These are phyloP conservation scores for Leccinum pallidistipes DNA, from an alignment of 1,284 basidiomycete genomes.

Conservation along the genomic window DNA sequence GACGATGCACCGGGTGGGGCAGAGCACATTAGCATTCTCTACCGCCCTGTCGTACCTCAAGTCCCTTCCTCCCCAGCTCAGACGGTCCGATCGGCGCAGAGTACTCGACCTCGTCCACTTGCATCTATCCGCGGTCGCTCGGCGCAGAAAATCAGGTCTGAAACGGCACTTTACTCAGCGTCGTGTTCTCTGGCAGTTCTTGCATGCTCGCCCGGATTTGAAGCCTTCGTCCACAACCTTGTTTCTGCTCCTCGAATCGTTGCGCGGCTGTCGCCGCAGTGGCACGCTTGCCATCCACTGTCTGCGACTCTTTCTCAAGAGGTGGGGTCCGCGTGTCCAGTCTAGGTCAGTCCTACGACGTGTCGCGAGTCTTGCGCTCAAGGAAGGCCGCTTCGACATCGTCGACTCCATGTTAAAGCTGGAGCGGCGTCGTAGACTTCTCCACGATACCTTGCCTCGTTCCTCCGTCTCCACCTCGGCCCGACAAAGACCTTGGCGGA, in stretches of 20 bases:
- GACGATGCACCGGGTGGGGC: conserved; percentile 38
- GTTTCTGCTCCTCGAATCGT: conserved; percentile 53
- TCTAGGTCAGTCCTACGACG: conserved; percentile 60
- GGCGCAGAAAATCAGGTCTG: conserved; percentile 38
- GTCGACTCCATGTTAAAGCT: conserved; percentile 38
- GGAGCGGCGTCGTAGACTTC: conserved; percentile 18
- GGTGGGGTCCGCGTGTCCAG: conserved; percentile 55
- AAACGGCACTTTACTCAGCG: conserved; percentile 35
- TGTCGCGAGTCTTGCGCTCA: conserved; percentile 54
- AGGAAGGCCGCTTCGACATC: conserved; percentile 58
- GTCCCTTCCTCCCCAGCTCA: conserved; percentile 41
- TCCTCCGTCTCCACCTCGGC: conserved; percentile 1
- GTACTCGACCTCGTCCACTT: conserved; percentile 49
- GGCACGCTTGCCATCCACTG: conserved; percentile 52
- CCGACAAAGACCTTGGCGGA: conserved; percentile 24
- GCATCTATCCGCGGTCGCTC: conserved; percentile 41
- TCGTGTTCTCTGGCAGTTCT: conserved; percentile 43
- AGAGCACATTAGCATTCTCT: conserved; percentile 37
- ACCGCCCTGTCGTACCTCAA: conserved; percentile 46
- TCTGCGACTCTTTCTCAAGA: conserved; percentile 44
- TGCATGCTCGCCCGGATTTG: conserved; percentile 48
- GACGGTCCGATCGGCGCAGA: conserved; percentile 28
- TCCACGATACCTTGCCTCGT: conserved; percentile 10
- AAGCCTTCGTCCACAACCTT: conserved; percentile 63
- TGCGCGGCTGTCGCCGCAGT: conserved; percentile 47